Evolutionary conservation across 1,284 basidiomycete genomes (phyloP), one percentile per base, ranked within the genome.

Genomic region (Cutaneotrichosporon curvatum): DNA sequence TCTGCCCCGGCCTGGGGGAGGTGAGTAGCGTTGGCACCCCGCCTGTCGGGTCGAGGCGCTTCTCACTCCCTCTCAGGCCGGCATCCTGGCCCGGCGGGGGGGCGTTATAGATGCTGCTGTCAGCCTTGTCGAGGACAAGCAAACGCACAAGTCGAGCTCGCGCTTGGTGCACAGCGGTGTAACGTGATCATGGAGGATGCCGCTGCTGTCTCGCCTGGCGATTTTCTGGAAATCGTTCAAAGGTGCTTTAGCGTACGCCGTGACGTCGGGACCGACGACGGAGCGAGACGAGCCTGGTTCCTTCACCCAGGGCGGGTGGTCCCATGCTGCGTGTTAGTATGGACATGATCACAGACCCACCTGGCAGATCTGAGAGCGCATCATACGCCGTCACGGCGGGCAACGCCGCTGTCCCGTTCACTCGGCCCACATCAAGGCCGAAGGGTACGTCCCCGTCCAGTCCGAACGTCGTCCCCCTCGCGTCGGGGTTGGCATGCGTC

Each of bases 301-400:
- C n/a, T n/a, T n/a, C n/a, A n/a, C n/a, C n/a, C n/a, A n/a, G n/a
- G 25, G 25, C 12, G 25, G 25, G 25, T 28, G 25, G 25, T 28
- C 25, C 25, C 25, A 28, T 28, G 12, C 25, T 28, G 25, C 7
- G 8, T 28, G 25, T 28, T 37, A 9, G 14, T 16, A 41, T 8
- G 19, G 14, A 20, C 14, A 9, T 22, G 32, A 34, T 34, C 32
- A 28, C 7, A 34, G 8, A 34, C 51, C 48, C 42, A 65, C 56
- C n/a, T 3, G 60, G 62, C 1, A 67, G 39, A 36, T 65, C 65
- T 2, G 40, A 38, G 7, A 62, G 47, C 1, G 59, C 62, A 23
- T 59, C 59, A 6, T 43, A 9, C 1, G 58, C 59, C 1, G 60
- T 62, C 8, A 64, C 37, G 1, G 57, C 48, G 0, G 55, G 55